Evolutionary conservation across 441 rosid species (phyloP).

Genomic region (Jatropha multifida): DNA sequence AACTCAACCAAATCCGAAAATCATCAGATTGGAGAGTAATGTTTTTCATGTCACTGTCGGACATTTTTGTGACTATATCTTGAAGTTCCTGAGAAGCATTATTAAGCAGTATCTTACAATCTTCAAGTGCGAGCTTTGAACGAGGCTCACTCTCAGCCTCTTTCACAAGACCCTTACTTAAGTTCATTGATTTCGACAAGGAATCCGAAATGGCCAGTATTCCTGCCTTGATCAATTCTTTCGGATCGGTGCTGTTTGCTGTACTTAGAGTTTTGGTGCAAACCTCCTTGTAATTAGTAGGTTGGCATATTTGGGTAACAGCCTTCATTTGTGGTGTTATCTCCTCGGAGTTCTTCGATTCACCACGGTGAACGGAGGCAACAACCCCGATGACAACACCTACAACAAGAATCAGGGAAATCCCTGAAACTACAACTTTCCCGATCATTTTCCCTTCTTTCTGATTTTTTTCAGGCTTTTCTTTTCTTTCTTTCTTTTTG

Average conservation of each 20-base stretch:
- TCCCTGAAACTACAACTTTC: constrained; percentile 50
- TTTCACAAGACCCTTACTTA: constrained; percentile 9
- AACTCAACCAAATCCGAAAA: constrained; percentile 59
- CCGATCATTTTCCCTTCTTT: constrained; percentile 33
- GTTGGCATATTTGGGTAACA: constrained; percentile 52
- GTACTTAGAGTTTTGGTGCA: constrained; percentile 57
- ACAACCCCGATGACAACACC: constrained; percentile 60
- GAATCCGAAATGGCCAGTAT: constrained; percentile 41
- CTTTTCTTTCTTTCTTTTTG: neutral
- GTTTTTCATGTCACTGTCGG: constrained; percentile 32
- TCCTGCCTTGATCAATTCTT: constrained; percentile 50
- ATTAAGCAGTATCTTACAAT: constrained; percentile 55
- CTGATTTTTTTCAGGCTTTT: neutral
- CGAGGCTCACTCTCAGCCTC: constrained; percentile 17
- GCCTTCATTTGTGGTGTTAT: constrained; percentile 59
- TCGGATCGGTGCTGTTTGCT: constrained; percentile 55
- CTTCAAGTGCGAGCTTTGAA: constrained; percentile 54
- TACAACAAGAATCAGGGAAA: constrained; percentile 62
- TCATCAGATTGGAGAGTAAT: constrained; percentile 40
- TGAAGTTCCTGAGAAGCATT: constrained; percentile 53
- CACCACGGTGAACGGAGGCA: constrained; percentile 29
- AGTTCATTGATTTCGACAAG: constrained; percentile 37
- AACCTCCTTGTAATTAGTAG: constrained; percentile 55
- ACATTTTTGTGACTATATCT: constrained; percentile 35
- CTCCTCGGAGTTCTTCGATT: neutral